These are phyloP conservation scores for Davidsoniella virescens DNA, from an alignment of 2,329 filamentous ascomycete species.

Conservation along the genomic window DNA sequence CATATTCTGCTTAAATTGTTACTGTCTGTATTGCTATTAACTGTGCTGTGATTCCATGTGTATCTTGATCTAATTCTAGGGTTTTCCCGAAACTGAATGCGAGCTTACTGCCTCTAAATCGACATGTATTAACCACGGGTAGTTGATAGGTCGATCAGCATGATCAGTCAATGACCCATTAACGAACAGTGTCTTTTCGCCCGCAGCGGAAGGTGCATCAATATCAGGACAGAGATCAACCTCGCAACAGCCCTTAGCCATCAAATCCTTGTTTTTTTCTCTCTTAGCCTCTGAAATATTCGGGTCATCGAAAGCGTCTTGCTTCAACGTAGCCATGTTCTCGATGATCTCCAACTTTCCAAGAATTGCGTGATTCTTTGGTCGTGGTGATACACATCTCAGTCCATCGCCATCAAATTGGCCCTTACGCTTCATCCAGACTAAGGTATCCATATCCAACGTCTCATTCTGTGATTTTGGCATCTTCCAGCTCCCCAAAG, in stretches of 20 bases:
- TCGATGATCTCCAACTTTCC: background rate
- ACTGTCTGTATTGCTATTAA: no score
- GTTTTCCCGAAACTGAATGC: background rate
- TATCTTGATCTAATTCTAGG: background rate
- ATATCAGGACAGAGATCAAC: constrained; percentile 17
- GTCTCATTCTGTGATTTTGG: background rate
- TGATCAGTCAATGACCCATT: constrained; percentile 38
- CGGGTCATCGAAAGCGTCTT: constrained; percentile 29
- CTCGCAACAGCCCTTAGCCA: constrained; percentile 21
- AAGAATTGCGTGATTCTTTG: background rate
- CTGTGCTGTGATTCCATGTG: constrained; percentile 15
- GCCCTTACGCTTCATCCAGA: constrained; percentile 15
- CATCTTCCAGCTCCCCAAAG: background rate
- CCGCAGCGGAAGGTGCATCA: constrained; percentile 17
- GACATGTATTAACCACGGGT: constrained; percentile 37
- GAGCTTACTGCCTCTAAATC: constrained; percentile 20
- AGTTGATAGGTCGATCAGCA: constrained; percentile 26
- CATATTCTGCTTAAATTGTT: no score
- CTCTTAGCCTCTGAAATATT: constrained; percentile 23
- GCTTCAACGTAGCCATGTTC: constrained; percentile 25
- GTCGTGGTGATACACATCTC: background rate
- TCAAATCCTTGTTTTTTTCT: constrained; percentile 17
- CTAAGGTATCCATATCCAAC: background rate
- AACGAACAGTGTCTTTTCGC: constrained; percentile 35
- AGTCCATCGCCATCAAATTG: background rate